A percentile compares a stretch with the other conserved stretches of the same genome.
These are phyloP conservation scores for Scutellaria barbata DNA, from an alignment of 257 asterid species.

Conservation along the genomic window DNA sequence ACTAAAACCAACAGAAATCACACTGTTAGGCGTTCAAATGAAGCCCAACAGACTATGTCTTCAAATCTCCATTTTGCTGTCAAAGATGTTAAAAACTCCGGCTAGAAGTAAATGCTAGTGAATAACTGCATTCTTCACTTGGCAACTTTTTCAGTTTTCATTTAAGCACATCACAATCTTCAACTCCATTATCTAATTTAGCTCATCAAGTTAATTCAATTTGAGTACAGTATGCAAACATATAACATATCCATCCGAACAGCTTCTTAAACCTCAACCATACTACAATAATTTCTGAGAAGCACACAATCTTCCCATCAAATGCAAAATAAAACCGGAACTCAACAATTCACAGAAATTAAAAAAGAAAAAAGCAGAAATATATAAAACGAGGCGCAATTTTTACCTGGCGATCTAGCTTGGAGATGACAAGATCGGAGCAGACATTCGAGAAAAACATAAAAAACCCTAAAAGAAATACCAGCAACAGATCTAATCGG, in stretches of 20 bases:
- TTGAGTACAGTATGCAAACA: neutral
- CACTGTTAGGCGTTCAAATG: neutral
- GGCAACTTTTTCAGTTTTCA: constrained; percentile 5
- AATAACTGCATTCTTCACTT: constrained; percentile 14
- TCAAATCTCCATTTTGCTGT: neutral
- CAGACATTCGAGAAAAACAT: constrained; percentile 47
- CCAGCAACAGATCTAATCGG: constrained; percentile 41
- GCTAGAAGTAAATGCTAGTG: neutral
- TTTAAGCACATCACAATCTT: constrained; percentile 7
- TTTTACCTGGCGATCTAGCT: constrained; percentile 82
- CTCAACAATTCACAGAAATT: neutral
- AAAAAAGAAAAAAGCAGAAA: neutral
- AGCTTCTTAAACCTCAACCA: constrained; percentile 41
- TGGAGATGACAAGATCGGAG: constrained; percentile 81
- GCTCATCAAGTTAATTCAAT: constrained; percentile 14
- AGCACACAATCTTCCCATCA: neutral
- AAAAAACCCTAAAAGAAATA: constrained; percentile 35
- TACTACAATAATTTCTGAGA: neutral
- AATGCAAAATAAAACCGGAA: neutral
- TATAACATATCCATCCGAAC: neutral
- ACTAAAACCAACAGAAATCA: neutral
- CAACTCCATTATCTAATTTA: neutral
- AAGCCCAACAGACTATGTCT: neutral
- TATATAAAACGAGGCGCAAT: neutral
- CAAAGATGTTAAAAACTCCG: neutral